Percentiles rank a stretch among this genome's conserved stretches.
These are phyloP conservation scores for Discostella stelligeroides DNA, from an alignment of 108 stramenopile species.

Conservation along the genomic window DNA sequence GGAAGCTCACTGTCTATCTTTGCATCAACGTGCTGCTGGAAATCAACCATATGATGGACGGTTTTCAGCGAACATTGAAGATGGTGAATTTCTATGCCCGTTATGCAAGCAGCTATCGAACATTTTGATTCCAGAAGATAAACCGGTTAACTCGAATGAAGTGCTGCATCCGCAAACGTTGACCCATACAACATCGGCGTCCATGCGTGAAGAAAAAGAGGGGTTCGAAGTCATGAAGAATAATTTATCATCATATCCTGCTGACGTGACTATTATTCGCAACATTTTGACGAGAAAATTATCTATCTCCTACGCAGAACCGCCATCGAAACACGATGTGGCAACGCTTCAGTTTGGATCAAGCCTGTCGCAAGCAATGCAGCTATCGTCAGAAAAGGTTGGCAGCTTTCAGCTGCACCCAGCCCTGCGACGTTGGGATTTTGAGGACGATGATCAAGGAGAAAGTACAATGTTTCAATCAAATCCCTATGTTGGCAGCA, in stretches of 20 bases:
- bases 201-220: conserved; percentile 33
- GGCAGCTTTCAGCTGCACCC: conserved; percentile 43
- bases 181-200: conserved; percentile 8
- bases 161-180: conserved; percentile 14
- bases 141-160: conserved; percentile 28
- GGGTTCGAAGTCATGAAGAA: conserved; percentile 38
- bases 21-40: conserved; percentile 79
- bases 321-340: conserved; percentile 24
- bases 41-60: conserved; percentile 91
- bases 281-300: conserved; percentile 28
- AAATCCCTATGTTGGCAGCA: conserved; percentile 47
- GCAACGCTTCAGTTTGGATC: conserved; percentile 78
- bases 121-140: conserved; percentile 88
- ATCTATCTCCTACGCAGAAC: conserved; percentile 26
- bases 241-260: conserved; percentile 18
- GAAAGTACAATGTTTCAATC: conserved; percentile 7
- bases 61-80: conserved; percentile 88
- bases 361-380: conserved; percentile 74
- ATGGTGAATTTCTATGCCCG: conserved; percentile 95
- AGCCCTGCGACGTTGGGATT: conserved; percentile 83
- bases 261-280: conserved; percentile 28
- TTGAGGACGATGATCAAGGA: conserved; percentile 61
- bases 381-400: conserved; percentile 68
- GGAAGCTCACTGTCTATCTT: conserved; percentile 87
- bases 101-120: conserved; percentile 97